These are phyloP conservation scores for Pyricularia grisea DNA, from an alignment of 2,329 filamentous ascomycete genomes.

Conservation along the genomic window DNA sequence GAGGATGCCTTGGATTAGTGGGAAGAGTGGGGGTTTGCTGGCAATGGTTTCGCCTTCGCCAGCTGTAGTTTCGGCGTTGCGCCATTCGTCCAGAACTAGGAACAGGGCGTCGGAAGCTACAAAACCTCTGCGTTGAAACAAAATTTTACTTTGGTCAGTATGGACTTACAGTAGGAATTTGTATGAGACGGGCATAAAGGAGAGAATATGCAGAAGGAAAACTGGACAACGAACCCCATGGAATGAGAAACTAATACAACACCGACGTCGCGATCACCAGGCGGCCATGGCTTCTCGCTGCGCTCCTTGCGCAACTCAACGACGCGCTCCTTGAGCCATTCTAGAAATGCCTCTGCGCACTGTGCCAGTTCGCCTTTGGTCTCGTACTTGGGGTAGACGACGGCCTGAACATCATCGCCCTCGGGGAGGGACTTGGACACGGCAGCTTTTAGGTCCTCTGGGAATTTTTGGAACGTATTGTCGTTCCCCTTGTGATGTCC, in stretches of 20 bases:
- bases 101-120: slow-evolving; percentile 77
- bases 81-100: slow-evolving; percentile 55
- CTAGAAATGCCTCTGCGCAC: slow-evolving; percentile 33
- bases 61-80: slow-evolving; percentile 16
- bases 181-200: no score
- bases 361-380: slow-evolving; percentile 57
- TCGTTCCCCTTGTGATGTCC: slow-evolving; percentile 47
- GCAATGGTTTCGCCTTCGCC: not conserved
- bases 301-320: slow-evolving; percentile 67
- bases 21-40: slow-evolving; percentile 48
- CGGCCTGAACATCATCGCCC: slow-evolving; percentile 43
- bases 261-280: slow-evolving; percentile 69
- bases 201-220: not conserved
- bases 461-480: slow-evolving; percentile 60
- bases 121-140: slow-evolving; percentile 48
- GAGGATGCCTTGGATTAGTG: slow-evolving; percentile 69
- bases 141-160: not conserved
- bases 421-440: slow-evolving; percentile 50
- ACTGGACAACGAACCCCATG: slow-evolving; percentile 46
- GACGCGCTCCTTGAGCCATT: slow-evolving; percentile 66
- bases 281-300: slow-evolving; percentile 64
- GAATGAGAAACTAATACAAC: slow-evolving; percentile 76
- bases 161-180: no score
- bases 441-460: slow-evolving; percentile 49
- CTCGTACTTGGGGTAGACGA: slow-evolving; percentile 64